A percentile compares a stretch with the other conserved stretches of the same genome.
Evolutionary conservation across 345 rosid genomes (phyloP).

Genomic region (Citrus sinensis): DVS_A1.0 CM039168.1:27504501-27505000

Average conservation of each 20-base stretch:
- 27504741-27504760: not conserved
- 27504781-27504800: not conserved
- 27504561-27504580: conserved; percentile 2
- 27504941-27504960: not conserved
- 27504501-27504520: conserved; percentile 13
- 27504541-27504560: conserved; percentile 7
- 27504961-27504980: not conserved
- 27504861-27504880: not conserved
- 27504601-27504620: not conserved
- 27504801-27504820: not conserved
- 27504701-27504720: too few relatives aligned
- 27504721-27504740: not conserved
- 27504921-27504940: not conserved
- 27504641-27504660: conserved; percentile 5
- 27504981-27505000: not conserved
- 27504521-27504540: conserved; percentile 21
- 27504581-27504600: not conserved
- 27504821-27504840: not conserved
- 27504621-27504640: conserved; percentile 1
- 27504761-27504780: not conserved
- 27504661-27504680: not conserved
- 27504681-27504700: too few relatives aligned
- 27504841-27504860: not conserved
- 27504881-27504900: too few relatives aligned
- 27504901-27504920: not conserved